Base-by-base conservation (phyloP, 139 green algal genomes). In the Chlorella sp. region DNA sequence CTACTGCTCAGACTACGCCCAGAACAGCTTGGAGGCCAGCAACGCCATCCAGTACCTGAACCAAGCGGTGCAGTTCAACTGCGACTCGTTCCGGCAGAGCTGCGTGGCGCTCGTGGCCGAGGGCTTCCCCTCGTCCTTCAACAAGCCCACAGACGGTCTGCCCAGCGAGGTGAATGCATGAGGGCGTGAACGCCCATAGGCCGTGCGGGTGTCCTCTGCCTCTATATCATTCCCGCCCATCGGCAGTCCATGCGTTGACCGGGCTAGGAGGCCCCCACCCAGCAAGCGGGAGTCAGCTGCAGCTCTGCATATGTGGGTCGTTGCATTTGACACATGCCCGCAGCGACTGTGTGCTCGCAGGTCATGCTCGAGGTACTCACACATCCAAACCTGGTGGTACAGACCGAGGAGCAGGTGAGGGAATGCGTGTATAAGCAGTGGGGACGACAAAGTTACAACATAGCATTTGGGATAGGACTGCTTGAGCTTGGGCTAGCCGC, bases 21-120 rank as follows among this genome's bases (percentile, higher is more conserved):
- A 79, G 49, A 36, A 50, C 74, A 74, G 61, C 61, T 62, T 79
- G 60, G 68, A 79, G 24, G 2, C 67, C 2, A 59, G 49, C 59
- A 79, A 79, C 62, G 74, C 74, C 5, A 51, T 79, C 26, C 35
- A 64, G 27, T 79, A 71, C 67, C 74, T 79, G 17, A 67, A 34
- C 31, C 74, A 79, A 67, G 74, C 67, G 22, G 74, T 64, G 24
- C 55, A 79, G 74, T 74, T 74, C 74, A 79, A 65, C 61, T 74
- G 60, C 42, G 74, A 79, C 42, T 35, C 65, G 26, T 79, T 79
- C 74, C 36, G 74, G 5, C 17, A 72, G 35, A 66, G 27, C 60
- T 79, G 74, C 32, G 74, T 75, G 42, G 5, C 42, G 36, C 67
- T 79, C 20, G 74, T 79, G 67, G 74, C 74, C 5, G 33, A 64